A percentile compares a stretch with the other conserved stretches of the same genome.
phyloP scores from a whole-genome alignment of 495 filamentous ascomycete genomes.

The Chaetomium cochliodes region DNA sequence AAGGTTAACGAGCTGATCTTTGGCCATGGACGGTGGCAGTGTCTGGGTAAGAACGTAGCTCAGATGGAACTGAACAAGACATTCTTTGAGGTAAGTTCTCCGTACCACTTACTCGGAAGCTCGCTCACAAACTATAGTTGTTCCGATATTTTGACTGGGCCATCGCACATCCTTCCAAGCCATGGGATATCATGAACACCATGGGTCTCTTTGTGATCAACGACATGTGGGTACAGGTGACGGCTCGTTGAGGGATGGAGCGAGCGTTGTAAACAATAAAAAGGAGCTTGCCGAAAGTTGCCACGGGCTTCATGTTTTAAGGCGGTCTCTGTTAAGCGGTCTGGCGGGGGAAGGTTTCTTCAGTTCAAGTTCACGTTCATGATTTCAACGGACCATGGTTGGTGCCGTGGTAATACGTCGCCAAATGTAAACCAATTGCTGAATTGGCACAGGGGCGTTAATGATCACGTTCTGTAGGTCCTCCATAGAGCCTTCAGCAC shows the following conservation, averaged over 20 bases:
- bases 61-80: slow-evolving; percentile 50
- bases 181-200: slow-evolving; percentile 32
- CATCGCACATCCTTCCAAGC: slow-evolving; percentile 44
- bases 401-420: too few species aligned
- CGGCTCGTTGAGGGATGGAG: slow-evolving; percentile 1
- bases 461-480: too few species aligned
- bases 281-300: too few species aligned
- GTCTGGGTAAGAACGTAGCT: slow-evolving; percentile 42
- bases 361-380: too few species aligned
- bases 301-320: too few species aligned
- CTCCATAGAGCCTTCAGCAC: too few species aligned
- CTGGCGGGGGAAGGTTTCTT: too few species aligned
- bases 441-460: too few species aligned
- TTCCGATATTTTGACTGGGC: slow-evolving; percentile 51
- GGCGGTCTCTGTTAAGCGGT: too few species aligned
- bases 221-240: slow-evolving; percentile 27
- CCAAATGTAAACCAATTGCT: too few species aligned
- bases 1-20: slow-evolving; percentile 35
- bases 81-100: slow-evolving; percentile 48
- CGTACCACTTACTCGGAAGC: not conserved
- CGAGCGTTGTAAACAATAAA: too few species aligned
- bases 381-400: too few species aligned
- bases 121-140: slow-evolving; percentile 35
- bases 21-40: slow-evolving; percentile 40
- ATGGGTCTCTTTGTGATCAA: slow-evolving; percentile 21